A percentile compares a stretch with the other conserved stretches of the same genome.
Evolutionary conservation across 2,329 filamentous ascomycete genomes (phyloP).

Genomic region (Aspergillus caelatus): DNA sequence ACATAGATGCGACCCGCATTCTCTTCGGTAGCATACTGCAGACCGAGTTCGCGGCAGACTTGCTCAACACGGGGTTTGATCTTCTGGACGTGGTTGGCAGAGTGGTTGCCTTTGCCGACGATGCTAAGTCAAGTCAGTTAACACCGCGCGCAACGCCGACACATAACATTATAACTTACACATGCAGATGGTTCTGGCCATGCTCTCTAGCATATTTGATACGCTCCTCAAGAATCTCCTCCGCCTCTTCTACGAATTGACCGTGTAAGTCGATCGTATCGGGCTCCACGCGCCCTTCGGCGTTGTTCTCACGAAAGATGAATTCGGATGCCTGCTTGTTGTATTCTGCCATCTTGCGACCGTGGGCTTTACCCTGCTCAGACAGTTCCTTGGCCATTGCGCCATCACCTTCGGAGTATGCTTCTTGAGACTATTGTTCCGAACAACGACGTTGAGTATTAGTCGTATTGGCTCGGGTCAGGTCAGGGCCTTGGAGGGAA

Average conservation of each 20-base stretch:
- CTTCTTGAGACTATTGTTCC: constrained; percentile 66
- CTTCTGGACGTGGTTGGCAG: constrained; percentile 78
- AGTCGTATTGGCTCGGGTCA: background rate
- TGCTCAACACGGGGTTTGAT: constrained; percentile 93
- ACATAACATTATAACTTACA: constrained; percentile 52
- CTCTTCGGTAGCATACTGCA: constrained; percentile 82
- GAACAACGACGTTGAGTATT: background rate
- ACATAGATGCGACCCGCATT: constrained; percentile 90
- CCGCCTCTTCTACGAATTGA: constrained; percentile 91
- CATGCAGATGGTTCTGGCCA: constrained; percentile 82
- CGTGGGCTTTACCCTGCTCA: constrained; percentile 83
- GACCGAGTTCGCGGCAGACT: constrained; percentile 78
- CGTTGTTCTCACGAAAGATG: constrained; percentile 96
- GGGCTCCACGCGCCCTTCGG: constrained; percentile 68
- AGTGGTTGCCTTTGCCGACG: constrained; percentile 94
- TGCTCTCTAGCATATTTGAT: constrained; percentile 75
- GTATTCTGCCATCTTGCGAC: constrained; percentile 80
- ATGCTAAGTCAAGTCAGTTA: constrained; percentile 57
- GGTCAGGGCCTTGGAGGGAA: background rate
- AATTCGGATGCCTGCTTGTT: constrained; percentile 90
- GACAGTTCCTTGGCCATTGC: constrained; percentile 80
- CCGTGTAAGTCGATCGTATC: constrained; percentile 96
- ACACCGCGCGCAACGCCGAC: background rate
- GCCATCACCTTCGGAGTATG: constrained; percentile 82
- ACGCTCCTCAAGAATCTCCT: constrained; percentile 82